Evolutionary conservation across 257 asterid species (phyloP), one percentile per base, ranked within the genome.

Genomic region (Pogostemon cablin): DNA sequence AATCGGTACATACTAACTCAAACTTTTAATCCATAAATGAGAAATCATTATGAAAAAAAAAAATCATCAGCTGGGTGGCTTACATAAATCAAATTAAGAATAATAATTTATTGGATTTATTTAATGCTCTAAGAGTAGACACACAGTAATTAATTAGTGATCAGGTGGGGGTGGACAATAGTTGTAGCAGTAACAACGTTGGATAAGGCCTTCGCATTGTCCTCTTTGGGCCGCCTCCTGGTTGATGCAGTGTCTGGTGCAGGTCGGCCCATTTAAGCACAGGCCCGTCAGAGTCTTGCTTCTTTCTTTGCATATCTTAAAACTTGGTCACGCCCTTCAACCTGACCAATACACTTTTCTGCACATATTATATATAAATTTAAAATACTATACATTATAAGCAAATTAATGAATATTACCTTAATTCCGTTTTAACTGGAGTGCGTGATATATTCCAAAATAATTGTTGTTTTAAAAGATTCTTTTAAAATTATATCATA

Each of bases 111-210:
- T 25, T 25, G 1, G 48, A 1, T 43, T 43, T 6, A 43, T 43
- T 43, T 43, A 43, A 7, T 8, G 1, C 10, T 6, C 9, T 43
- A 43, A n/a, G n/a, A 43, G 48, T 1, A 3, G 48, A 3, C 5
- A 43, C 6, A 5, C 6, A 42, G 47, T 42, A 42, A 5, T 7
- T 5, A 42, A 43, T 43, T 43, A 43, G 48, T 25, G 32, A 25
- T 25, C 32, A 25, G 32, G 32, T 25, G 32, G 32, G 32, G 1
- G 32, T 25, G 32, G 32, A 25, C 75, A 71, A 17, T 37, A 41
- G 41, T 52, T 71, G 11, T 49, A 15, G 40, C 76, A 71, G 40
- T 61, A 71, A 62, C 76, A 71, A 7, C 62, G 49, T 0, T 35
- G 69, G 32, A 20, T 5, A 50, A 62, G 17, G 2, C 76, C 76